Base-by-base conservation (phyloP, 768 basidiomycete genomes). In the Auriscalpium vulgare region DNA sequence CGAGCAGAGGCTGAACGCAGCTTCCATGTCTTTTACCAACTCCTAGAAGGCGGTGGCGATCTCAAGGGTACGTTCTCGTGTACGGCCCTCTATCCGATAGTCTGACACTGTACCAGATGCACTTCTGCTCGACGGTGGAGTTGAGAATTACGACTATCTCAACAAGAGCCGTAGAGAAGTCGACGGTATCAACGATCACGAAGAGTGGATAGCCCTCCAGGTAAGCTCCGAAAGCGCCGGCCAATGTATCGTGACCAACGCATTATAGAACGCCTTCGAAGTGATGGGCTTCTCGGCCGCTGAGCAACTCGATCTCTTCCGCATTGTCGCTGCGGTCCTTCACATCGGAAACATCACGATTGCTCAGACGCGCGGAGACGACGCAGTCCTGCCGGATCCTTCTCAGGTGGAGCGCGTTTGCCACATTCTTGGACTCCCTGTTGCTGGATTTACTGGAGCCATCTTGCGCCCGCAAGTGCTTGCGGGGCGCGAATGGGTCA, bases 21-120 rank as follows among this genome's bases (percentile, higher is more conserved):
- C 66, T 99, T 98, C 67, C 97, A 98, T 69, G 91, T 98, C 2
- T 98, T 99, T 70, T 99, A 98, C 69, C 94, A 97, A 72, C 65
- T 98, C 34, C 75, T 99, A 66, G 84, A 85, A 35, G 88, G 89
- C n/a, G 83, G 79, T 14, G 79, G 83, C 2, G 67, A 73, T 37
- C 67, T 97, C 59, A 87, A 83, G 71, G 82, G 91, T 89, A 62
- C 53, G 77, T 69, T 40, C 43, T n/a, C 45, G 34, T 7, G 48
- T 50, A 51, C 40, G 14, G 19, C n/a, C 36, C 23, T 62, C 35
- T n/a, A 51, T 59, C 14, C 61, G 48, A 19, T 37, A 35, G 35
- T 45, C 56, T 45, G 43, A 56, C 11, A 21, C 14, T 23, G 55
- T 36, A 52, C 51, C 11, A 47, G 93, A 87, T 34, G 75, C 79